phyloP scores from a whole-genome alignment of 2,329 filamentous ascomycete genomes.

The Hypoxylon sp. region DNA sequence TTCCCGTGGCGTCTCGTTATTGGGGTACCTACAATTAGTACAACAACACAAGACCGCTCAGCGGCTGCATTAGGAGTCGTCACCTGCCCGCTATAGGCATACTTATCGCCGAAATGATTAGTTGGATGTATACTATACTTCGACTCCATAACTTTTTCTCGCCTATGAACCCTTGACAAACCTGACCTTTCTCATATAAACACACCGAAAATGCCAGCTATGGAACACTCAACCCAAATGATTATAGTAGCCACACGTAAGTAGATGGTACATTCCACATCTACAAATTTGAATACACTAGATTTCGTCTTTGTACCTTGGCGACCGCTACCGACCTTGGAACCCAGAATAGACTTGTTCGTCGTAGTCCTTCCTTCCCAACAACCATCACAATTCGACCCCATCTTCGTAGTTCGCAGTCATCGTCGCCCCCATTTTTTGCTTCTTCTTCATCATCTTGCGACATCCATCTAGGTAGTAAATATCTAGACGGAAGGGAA shows the following conservation, averaged over 20 bases:
- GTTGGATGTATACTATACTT: conserved; percentile 2
- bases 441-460: conserved; percentile 8
- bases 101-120: conserved; percentile 1
- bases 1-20: conserved; percentile 4
- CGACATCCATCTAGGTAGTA: conserved; percentile 7
- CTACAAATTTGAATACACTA: background rate
- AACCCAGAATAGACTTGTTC: conserved; percentile 5
- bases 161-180: background rate
- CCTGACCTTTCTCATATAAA: background rate
- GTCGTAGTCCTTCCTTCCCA: conserved; percentile 8
- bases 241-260: background rate
- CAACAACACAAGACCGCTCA: conserved; percentile 8
- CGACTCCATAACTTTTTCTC: background rate
- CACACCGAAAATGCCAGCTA: conserved; percentile 1
- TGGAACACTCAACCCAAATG: background rate
- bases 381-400: conserved; percentile 22
- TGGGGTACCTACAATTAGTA: background rate
- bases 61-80: conserved; percentile 19
- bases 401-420: conserved; percentile 28
- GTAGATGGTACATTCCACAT: background rate
- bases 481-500: conserved; percentile 11
- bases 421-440: conserved; percentile 18
- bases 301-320: background rate
- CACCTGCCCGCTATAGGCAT: conserved; percentile 17
- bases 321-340: background rate